phyloP scores from a whole-genome alignment of 2,329 filamentous ascomycete genomes.

The Neurospora sp. region DNA sequence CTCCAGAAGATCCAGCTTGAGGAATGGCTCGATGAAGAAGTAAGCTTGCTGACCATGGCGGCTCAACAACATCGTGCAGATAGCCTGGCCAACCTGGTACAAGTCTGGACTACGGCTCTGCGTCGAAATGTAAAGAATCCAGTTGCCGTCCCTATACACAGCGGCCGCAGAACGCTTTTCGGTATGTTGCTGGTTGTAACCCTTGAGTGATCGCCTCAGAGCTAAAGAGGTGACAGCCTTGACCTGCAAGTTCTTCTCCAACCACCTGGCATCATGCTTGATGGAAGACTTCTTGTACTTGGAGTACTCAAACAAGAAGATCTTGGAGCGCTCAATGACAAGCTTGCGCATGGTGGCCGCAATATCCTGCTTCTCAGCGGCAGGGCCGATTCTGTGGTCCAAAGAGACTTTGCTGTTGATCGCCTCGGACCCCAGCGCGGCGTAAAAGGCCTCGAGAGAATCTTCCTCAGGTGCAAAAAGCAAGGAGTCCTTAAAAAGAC shows the following conservation, averaged over 20 bases:
- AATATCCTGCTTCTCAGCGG: slow-evolving; percentile 56
- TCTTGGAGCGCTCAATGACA: slow-evolving; percentile 76
- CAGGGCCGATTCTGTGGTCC: slow-evolving; percentile 60
- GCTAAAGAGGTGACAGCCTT: slow-evolving; percentile 69
- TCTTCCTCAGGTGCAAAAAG: slow-evolving; percentile 89
- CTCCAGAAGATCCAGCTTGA: slow-evolving; percentile 75
- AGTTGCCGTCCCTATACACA: slow-evolving; percentile 41
- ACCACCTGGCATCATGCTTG: slow-evolving; percentile 79
- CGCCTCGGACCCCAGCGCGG: slow-evolving; percentile 65
- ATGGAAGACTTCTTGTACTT: slow-evolving; percentile 68
- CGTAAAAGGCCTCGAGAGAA: slow-evolving; percentile 72
- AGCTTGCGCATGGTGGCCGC: slow-evolving; percentile 65
- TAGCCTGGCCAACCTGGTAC: slow-evolving; percentile 83
- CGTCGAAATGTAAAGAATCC: slow-evolving; percentile 67
- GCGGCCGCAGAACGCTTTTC: slow-evolving; percentile 70
- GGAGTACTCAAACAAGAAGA: slow-evolving; percentile 73
- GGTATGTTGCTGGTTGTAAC: slow-evolving; percentile 57
- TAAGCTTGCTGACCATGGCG: slow-evolving; percentile 83
- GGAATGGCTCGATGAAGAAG: slow-evolving; percentile 81
- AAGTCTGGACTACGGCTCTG: slow-evolving; percentile 57
- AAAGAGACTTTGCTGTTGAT: slow-evolving; percentile 73
- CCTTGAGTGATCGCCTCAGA: slow-evolving; percentile 65
- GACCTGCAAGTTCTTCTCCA: slow-evolving; percentile 76
- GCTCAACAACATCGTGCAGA: slow-evolving; percentile 71
- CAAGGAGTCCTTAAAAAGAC: slow-evolving; percentile 75